Base-by-base conservation (phyloP, 2,329 filamentous ascomycete genomes). In the Trichoderma koningii region DNA sequence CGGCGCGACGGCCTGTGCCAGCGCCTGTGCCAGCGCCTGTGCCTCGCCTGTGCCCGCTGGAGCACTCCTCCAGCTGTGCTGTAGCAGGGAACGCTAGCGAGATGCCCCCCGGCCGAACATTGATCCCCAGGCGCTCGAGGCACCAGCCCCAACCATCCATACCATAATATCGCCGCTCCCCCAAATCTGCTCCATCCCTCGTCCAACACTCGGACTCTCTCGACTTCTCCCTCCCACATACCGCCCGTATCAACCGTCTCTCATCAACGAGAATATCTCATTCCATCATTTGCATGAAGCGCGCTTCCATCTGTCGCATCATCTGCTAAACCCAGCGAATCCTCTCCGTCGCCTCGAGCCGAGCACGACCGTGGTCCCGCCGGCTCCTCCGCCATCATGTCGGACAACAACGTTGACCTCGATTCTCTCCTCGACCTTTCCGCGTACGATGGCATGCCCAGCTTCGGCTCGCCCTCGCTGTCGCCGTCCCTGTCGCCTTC, bases 371-470 rank as follows among this genome's bases (percentile, higher is more conserved):
- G 45, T 50, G 34, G 21, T 47, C 19, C 19, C n/a, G 15, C 26
- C 26, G 50, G 28, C 34, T 55, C 65, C 56, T 64, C 61, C 59
- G 66, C 65, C 42, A 73, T 66, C 59, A 80, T 80, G 78, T 76
- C 78, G 61, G 75, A 73, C 70, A 77, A 79, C 66, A 80, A 81
- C 69, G 80, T 83, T 70, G 80, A 82, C 64, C 74, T 87, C 70
- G 86, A 89, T 70, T 82, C 83, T 38, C 78, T 88, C 53, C 78
- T 88, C 74, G 85, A 88, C 70, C 80, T 88, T 65, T 81, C 83
- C 66, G 84, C 85, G 70, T 91, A 89, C 76, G 87, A 89, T 72
- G 81, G 81, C 68, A 76, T 85, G 61, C 69, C 73, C 55, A 79
- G 81, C 68, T 88, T 86, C 71, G 82, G 86, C 66, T 88, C 87